Evolutionary conservation across 2,329 filamentous ascomycete species (phyloP).

Genomic region (Calonectria leucothoes): DNA sequence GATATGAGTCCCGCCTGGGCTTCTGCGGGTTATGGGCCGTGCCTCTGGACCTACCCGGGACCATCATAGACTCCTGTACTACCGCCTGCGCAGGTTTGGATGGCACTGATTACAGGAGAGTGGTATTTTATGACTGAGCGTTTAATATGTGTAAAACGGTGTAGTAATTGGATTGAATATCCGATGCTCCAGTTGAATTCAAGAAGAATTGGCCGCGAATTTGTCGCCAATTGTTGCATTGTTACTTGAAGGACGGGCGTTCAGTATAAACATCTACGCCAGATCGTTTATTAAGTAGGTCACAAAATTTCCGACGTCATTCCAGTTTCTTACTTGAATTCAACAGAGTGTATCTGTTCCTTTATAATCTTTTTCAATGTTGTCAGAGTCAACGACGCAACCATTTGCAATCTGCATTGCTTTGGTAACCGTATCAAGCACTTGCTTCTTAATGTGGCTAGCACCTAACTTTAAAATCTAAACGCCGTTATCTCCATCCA

Average conservation of each 20-base stretch:
- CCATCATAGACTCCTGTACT: neutral
- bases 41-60: neutral
- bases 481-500: constrained; percentile 1
- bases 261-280: no score
- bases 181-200: neutral
- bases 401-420: neutral
- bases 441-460: neutral
- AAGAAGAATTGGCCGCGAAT: neutral
- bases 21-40: neutral
- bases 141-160: neutral
- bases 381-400: neutral
- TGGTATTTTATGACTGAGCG: neutral
- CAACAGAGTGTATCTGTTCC: no score
- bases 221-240: neutral
- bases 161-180: neutral
- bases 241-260: no score
- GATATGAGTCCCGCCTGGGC: neutral
- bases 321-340: no score
- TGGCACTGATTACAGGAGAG: neutral
- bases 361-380: neutral
- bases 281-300: neutral
- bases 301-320: no score
- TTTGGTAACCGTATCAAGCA: neutral
- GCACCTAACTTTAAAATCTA: neutral
- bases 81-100: neutral